Percentiles rank a stretch among this genome's conserved stretches.
These are phyloP conservation scores for Dactylellina cionopaga DNA, from an alignment of 2,329 filamentous ascomycete species.

Conservation along the genomic window DNA sequence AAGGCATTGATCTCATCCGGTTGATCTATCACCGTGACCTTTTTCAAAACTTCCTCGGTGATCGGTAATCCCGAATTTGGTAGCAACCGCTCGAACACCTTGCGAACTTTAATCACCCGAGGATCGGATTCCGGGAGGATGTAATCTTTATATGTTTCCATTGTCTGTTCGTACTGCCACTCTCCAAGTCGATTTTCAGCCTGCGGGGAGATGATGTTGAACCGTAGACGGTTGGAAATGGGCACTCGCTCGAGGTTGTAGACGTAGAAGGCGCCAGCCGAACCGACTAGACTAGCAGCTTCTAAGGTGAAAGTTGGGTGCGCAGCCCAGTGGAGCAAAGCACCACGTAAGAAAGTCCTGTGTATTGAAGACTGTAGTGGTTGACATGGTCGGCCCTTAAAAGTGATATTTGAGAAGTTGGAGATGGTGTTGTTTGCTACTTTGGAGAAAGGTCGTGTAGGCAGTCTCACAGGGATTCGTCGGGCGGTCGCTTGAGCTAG, in stretches of 20 bases:
- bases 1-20: slow-evolving; percentile 75
- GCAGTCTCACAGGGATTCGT: too few species aligned
- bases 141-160: slow-evolving; percentile 66
- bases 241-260: slow-evolving; percentile 77
- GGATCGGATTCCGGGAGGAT: slow-evolving; percentile 71
- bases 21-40: slow-evolving; percentile 77
- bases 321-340: slow-evolving; percentile 23
- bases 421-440: too few species aligned
- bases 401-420: too few species aligned
- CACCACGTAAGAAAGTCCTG: neutral
- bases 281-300: slow-evolving; percentile 8
- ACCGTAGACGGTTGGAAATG: slow-evolving; percentile 75
- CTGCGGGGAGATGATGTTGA: slow-evolving; percentile 73
- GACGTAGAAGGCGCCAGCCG: slow-evolving; percentile 69
- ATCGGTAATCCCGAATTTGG: slow-evolving; percentile 71
- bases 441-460: too few species aligned
- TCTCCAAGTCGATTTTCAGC: slow-evolving; percentile 67
- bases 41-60: slow-evolving; percentile 69
- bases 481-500: too few species aligned
- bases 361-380: neutral
- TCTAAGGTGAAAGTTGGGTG: slow-evolving; percentile 37
- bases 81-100: slow-evolving; percentile 74
- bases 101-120: slow-evolving; percentile 67
- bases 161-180: slow-evolving; percentile 68
- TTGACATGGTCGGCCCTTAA: too few species aligned